phyloP scores from a whole-genome alignment of 2,329 filamentous ascomycete species.

The Neofusicoccum ribis region DNA sequence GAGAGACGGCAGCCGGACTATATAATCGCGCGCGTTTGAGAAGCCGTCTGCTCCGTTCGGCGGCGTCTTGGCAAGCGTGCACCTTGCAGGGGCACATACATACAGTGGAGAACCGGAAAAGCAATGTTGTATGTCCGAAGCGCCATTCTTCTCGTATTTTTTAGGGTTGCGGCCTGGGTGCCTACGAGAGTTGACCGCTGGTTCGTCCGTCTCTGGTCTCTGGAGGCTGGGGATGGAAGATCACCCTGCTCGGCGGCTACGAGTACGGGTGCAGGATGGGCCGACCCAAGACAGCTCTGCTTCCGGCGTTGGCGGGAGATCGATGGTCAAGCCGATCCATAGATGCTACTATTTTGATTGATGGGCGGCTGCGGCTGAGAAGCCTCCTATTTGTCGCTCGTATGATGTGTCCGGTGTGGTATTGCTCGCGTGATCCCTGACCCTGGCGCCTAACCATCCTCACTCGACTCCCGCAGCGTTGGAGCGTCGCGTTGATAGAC shows the following conservation, averaged over 20 bases:
- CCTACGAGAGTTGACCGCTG: background rate
- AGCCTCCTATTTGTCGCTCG: background rate
- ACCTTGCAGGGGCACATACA: background rate
- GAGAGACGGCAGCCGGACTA: no score
- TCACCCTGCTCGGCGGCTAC: background rate
- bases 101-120: background rate
- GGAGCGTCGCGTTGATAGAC: no score
- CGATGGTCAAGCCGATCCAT: background rate
- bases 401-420: background rate
- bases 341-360: background rate
- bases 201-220: background rate
- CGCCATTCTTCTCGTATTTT: constrained; percentile 5
- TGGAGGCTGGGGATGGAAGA: background rate
- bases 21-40: background rate
- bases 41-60: background rate
- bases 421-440: background rate
- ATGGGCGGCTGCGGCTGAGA: background rate
- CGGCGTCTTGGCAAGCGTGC: background rate
- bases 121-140: background rate
- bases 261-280: no score
- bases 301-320: background rate
- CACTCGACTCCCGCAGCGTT: no score
- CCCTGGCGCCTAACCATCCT: no score
- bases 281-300: no score
- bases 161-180: background rate